Base-by-base conservation (phyloP, 495 filamentous ascomycete genomes). In the Aspergillus nidulans region DNA sequence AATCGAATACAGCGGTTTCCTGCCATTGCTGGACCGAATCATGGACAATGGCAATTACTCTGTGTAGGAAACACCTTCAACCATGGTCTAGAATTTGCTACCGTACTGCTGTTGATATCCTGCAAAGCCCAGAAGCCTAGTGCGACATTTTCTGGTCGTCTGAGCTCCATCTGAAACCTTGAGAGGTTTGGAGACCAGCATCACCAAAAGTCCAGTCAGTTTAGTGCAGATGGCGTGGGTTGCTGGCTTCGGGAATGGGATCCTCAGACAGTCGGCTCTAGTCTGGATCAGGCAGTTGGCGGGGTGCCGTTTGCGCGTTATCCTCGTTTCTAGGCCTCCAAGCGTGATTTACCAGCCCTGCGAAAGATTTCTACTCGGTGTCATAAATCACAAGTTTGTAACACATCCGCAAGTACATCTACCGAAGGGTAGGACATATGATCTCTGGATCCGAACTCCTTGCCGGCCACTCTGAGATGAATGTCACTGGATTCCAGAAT, bases 241-340 rank as follows among this genome's bases (percentile, higher is more conserved):
- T 32, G 32, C 32, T 49, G 30, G 9, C 10, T 39, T 25, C 36
- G 36, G 15, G 30, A 34, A 34, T 46, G 21, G 44, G 44, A 39
- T 40, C 21, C 30, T 41, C 43, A 40, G 21, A 39, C 30, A 25
- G 39, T 49, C 32, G 20, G 47, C 19, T 49, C 47, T 19, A 49
- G 36, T 59, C 57, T 40, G 24, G 20, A 55, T 51, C 42, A 25
- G 56, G 56, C 41, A 59, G 46, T 41, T 55, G 46, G 52, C 32
- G 50, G 56, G 55, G 55, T 44, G 30, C 3, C 21, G 32, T 30
- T 44, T 36, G 26, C 26, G 16, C 20, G 6, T 19, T 38, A 30
- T 10, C 20, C 46, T 12, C 7, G 19, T 25, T 20, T 48, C n/a
- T 28, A 25, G 19, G 26, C 4, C 26, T 28, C 52, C 43, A 38